Evolutionary conservation across 441 rosid species (phyloP), one percentile per base, ranked within the genome.

Genomic region (Daphne laureola): DNA sequence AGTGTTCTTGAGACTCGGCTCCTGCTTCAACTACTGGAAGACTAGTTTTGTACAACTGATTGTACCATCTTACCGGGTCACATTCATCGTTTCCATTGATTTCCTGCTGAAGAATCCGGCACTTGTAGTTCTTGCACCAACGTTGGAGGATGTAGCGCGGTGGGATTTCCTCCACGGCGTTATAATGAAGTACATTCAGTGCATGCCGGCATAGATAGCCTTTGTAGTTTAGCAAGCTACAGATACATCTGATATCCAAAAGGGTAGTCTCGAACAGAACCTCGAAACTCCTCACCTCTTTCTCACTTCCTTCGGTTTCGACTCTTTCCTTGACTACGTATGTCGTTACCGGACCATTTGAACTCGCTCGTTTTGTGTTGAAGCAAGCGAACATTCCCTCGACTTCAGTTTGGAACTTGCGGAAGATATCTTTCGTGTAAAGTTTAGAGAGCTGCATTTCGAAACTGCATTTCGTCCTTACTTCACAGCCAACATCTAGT

Each of bases 201-300:
- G 81, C 84, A 52, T 79, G 84, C 67, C 81, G 65, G 67, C 84
- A 79, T 42, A 79, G 40, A 44, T 71, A 76, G 16, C 84, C 84
- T 65, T 69, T 79, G 68, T 71, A 76, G 61, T 73, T 73, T 71
- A 79, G 69, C 71, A 79, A 67, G 56, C 81, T 67, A 67, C 84
- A 79, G 17, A 76, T 79, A 62, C 81, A 79, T 69, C 79, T 61
- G 42, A 76, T 76, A 60, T 73, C 78, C 40, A 61, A 70, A 49
- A 67, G 74, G 60, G 56, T 71, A 0, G 73, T 76, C 68, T 79
- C 81, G 0, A 62, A 73, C 51, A 76, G 54, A 52, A 76, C 85
- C 61, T 76, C 78, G 0, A 52, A 76, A 61, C 57, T 59, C 59
- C 71, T 65, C 2, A 79, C 67, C 61, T 72, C 78, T 63, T 73